Evolutionary conservation across 176 grass and related monocot genomes (phyloP).

Genomic region (Lolium rigidum): DNA sequence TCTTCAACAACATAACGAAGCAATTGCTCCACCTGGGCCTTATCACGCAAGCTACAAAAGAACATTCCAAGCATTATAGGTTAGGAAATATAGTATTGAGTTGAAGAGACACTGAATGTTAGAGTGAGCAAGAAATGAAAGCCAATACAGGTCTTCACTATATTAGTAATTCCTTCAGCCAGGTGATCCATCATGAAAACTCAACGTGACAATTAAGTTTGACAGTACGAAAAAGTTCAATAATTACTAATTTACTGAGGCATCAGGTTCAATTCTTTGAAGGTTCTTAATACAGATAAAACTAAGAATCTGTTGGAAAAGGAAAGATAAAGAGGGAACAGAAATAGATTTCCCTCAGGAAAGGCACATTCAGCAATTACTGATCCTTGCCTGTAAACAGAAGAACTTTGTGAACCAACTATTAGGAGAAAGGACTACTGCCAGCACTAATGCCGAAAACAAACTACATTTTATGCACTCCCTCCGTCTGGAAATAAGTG

Average conservation of each 20-base stretch:
- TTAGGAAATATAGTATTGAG: not conserved
- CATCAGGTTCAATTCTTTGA: not conserved
- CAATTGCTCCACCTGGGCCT: slow-evolving; percentile 89
- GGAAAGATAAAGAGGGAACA: not conserved
- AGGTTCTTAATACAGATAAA: slow-evolving; percentile 27
- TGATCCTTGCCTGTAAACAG: not conserved
- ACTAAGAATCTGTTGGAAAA: not conserved
- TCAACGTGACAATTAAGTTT: not conserved
- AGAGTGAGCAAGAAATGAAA: slow-evolving; percentile 17
- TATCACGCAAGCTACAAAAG: slow-evolving; percentile 81
- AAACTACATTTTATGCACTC: not conserved
- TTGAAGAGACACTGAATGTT: slow-evolving; percentile 1
- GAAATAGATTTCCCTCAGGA: not conserved
- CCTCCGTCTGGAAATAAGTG: too few relatives aligned
- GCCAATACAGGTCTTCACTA: not conserved
- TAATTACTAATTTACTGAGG: slow-evolving; percentile 16
- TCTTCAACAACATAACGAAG: slow-evolving; percentile 96
- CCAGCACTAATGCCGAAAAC: slow-evolving; percentile 11
- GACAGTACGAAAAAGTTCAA: not conserved
- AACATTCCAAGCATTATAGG: slow-evolving; percentile 37
- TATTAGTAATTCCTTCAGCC: slow-evolving; percentile 11
- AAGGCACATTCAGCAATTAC: not conserved
- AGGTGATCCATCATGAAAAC: not conserved
- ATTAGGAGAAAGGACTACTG: not conserved
- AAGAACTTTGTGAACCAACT: slow-evolving; percentile 1